Conservation (phyloP, 257 asterid genomes). For the Avicennia marina region DNA sequence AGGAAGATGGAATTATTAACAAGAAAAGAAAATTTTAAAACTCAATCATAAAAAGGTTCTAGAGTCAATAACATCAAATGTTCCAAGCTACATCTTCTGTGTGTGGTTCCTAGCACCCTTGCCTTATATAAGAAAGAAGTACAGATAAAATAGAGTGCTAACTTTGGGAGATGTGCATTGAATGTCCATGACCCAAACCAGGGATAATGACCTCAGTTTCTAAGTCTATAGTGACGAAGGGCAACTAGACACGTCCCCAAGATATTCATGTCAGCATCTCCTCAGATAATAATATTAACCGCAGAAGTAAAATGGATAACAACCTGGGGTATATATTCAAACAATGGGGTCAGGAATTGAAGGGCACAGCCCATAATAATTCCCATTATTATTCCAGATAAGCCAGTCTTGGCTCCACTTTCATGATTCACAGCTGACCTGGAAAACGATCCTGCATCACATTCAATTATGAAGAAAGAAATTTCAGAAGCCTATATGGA, state of each 20-base stretch:
- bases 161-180: not conserved
- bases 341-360: slow-evolving; percentile 85
- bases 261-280: slow-evolving; percentile 1
- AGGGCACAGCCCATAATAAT: slow-evolving; percentile 94
- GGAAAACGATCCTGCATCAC: slow-evolving; percentile 81
- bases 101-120: slow-evolving; percentile 9
- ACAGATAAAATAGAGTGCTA: slow-evolving; percentile 4
- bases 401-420: slow-evolving; percentile 98
- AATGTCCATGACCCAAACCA: slow-evolving; percentile 1
- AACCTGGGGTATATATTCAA: slow-evolving; percentile 96
- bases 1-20: slow-evolving; percentile 14
- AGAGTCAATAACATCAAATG: slow-evolving; percentile 15
- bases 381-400: slow-evolving; percentile 93
- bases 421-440: slow-evolving; percentile 99
- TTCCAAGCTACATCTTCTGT: slow-evolving; percentile 16
- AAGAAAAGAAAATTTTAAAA: slow-evolving; percentile 5
- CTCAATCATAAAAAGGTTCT: slow-evolving; percentile 1
- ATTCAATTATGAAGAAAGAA: slow-evolving; percentile 19
- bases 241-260: slow-evolving; percentile 7
- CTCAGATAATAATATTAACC: slow-evolving; percentile 6
- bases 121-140: slow-evolving; percentile 8
- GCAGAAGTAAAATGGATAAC: slow-evolving; percentile 14
- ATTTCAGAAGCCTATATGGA: slow-evolving; percentile 27
- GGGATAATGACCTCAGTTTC: slow-evolving; percentile 1
- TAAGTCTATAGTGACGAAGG: slow-evolving; percentile 12